phyloP scores from a whole-genome alignment of 768 basidiomycete genomes.

The Boletellus emodensis region DNA sequence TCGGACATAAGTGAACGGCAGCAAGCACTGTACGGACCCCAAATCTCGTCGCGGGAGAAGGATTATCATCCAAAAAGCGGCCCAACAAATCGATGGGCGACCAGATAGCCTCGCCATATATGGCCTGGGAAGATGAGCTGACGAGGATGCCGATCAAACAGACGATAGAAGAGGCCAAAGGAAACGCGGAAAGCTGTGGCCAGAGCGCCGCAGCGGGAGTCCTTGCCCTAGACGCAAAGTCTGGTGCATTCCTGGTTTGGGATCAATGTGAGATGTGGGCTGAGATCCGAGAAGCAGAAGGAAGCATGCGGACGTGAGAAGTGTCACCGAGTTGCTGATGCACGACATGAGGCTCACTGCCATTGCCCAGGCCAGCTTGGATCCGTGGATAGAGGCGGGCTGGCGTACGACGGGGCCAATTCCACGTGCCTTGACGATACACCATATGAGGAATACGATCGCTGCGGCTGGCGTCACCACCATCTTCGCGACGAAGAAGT shows the following conservation, averaged over 20 bases:
- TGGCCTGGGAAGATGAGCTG: constrained; percentile 67
- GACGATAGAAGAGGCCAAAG: constrained; percentile 68
- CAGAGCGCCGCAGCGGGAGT: constrained; percentile 54
- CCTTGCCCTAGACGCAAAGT: constrained; percentile 64
- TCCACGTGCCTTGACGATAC: constrained; percentile 71
- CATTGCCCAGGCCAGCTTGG: constrained; percentile 73
- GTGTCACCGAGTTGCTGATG: constrained; percentile 76
- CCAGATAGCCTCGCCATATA: constrained; percentile 79
- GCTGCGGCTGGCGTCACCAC: constrained; percentile 68
- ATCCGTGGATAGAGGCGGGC: constrained; percentile 59
- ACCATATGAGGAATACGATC: constrained; percentile 73
- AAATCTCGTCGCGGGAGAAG: constrained; percentile 63
- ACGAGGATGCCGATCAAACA: constrained; percentile 82
- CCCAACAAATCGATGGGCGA: constrained; percentile 69
- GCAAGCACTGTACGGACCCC: constrained; percentile 37
- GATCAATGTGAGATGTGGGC: constrained; percentile 14
- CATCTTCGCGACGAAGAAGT: constrained; percentile 78
- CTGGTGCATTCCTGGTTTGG: constrained; percentile 58
- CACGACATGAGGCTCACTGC: constrained; percentile 68
- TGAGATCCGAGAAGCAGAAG: constrained; percentile 1
- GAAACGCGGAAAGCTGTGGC: constrained; percentile 69
- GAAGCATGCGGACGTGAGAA: constrained; percentile 50
- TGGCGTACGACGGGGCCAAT: constrained; percentile 72
- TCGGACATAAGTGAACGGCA: background rate
- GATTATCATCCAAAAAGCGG: constrained; percentile 61